Base-by-base conservation (phyloP, 352 stramenopile genomes). In the Discostella stelligera region DNA sequence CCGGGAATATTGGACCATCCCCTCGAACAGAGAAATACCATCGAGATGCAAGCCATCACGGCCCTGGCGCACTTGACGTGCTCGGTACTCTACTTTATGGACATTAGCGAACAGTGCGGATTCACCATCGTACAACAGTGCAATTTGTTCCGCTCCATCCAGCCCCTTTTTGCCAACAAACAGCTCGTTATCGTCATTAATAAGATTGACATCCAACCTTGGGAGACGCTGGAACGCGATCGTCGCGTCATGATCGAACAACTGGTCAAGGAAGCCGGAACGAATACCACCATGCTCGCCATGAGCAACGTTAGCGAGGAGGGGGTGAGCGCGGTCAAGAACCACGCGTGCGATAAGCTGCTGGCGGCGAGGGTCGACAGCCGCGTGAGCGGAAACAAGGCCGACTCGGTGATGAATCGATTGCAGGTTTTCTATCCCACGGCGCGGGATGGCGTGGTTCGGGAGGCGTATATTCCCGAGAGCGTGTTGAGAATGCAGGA, bases 11-110 rank as follows among this genome's bases (percentile, higher is more conserved):
- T 99, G 41, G 97, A 99, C 89, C 96, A 99, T 86, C 83, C 97
- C n/a, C 91, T 99, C 8, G 97, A 99, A 82, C 94, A 99, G 81
- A 92, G 97, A 41, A 99, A 99, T 90, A 99, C 97, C 41, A 99
- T 99, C 89, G 97, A 99, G 77, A 99, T 99, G 97, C 97, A 99
- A 90, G 96, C 97, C 53, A 97, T 99, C 66, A 99, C 97, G 65
- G 97, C 97, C 41, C 89, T 99, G 10, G 97, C 97, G 5, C 97
- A 99, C 85, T 94, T 99, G 81, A 97, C 98, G 77, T 98, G 96
- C 78, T 98, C 96, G 65, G 96, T 99, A 18, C 89, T 99, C 60
- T 99, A 98, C 89, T 99, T 99, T 88, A 95, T 99, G 79, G 97
- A 99, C 90, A 98, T 99, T 72, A 98, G 95, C 6, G 97, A 99